A percentile compares a stretch with the other conserved stretches of the same genome.
phyloP scores from a whole-genome alignment of 164 flowering plant genomes.

The Magnolia changhungtana region DNA sequence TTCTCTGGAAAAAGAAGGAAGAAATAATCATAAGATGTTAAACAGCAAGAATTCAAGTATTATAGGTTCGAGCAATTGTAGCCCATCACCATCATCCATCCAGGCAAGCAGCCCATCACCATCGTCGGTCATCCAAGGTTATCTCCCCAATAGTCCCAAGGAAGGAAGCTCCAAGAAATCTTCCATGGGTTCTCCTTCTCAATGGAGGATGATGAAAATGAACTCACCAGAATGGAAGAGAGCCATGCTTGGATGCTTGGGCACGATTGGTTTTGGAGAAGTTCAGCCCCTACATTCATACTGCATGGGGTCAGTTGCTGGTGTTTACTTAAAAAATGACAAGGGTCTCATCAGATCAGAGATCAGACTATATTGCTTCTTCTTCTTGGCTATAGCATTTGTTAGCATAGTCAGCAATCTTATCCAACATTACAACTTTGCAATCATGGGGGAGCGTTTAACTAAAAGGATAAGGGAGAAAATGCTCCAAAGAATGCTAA shows the following conservation, averaged over 20 bases:
- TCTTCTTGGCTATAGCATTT: slow-evolving; percentile 46
- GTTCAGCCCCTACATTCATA: slow-evolving; percentile 66
- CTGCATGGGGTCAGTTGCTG: slow-evolving; percentile 69
- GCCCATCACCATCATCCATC: not conserved
- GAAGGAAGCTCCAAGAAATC: not conserved
- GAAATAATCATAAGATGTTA: not conserved
- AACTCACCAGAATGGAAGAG: slow-evolving; percentile 79
- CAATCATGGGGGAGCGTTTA: slow-evolving; percentile 79
- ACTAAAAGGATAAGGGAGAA: slow-evolving; percentile 74
- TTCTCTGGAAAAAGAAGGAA: not conserved
- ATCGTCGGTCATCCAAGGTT: too few relatives aligned
- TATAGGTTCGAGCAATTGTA: not conserved
- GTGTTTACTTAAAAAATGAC: slow-evolving; percentile 53
- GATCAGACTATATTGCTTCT: slow-evolving; percentile 41
- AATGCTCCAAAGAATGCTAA: slow-evolving; percentile 78
- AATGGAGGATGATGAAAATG: slow-evolving; percentile 52
- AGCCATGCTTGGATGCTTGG: slow-evolving; percentile 47
- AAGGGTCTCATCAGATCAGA: slow-evolving; percentile 52
- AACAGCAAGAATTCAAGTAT: not conserved
- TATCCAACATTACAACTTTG: slow-evolving; percentile 70
- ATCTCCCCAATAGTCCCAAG: not conserved
- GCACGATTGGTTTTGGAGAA: slow-evolving; percentile 65
- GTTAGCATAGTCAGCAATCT: slow-evolving; percentile 52
- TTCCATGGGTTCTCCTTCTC: slow-evolving; percentile 43
- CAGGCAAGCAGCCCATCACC: slow-evolving; percentile 1